Percentiles rank a stretch among this genome's conserved stretches.
Evolutionary conservation across 1,284 basidiomycete species (phyloP).

Genomic region (Sporisorium graminicola): DNA sequence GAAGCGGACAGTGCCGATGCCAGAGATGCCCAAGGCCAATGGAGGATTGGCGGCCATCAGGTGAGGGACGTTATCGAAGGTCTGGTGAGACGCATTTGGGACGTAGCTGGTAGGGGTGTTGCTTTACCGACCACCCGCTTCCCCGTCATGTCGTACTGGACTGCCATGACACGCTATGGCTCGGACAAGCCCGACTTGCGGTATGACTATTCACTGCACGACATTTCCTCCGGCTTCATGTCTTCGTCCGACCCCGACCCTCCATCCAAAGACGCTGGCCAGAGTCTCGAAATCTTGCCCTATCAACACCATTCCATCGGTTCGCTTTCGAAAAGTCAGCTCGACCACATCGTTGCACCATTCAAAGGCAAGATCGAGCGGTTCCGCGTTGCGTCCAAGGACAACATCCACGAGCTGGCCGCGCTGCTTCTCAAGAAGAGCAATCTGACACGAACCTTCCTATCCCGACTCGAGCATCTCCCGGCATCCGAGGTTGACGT

Average conservation of each 20-base stretch:
- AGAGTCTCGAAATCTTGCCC: slow-evolving; percentile 45
- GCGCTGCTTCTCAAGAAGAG: slow-evolving; percentile 59
- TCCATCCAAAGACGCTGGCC: background rate
- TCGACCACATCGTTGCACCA: slow-evolving; percentile 36
- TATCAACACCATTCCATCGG: slow-evolving; percentile 31
- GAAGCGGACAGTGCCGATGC: background rate
- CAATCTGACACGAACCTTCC: slow-evolving; percentile 30
- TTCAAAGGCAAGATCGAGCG: slow-evolving; percentile 53
- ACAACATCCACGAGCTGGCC: slow-evolving; percentile 51
- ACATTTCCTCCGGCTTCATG: slow-evolving; percentile 40
- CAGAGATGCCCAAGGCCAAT: slow-evolving; percentile 69
- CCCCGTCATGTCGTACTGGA: slow-evolving; percentile 58
- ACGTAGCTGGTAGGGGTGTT: slow-evolving; percentile 74
- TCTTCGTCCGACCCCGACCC: slow-evolving; percentile 6
- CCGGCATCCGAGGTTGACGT: slow-evolving; percentile 42
- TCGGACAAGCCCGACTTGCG: slow-evolving; percentile 95
- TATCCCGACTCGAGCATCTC: slow-evolving; percentile 20
- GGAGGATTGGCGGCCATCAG: slow-evolving; percentile 76
- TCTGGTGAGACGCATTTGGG: slow-evolving; percentile 76
- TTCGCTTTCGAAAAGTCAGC: slow-evolving; percentile 50
- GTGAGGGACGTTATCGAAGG: slow-evolving; percentile 60
- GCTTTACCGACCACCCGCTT: slow-evolving; percentile 70
- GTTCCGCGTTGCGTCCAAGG: slow-evolving; percentile 43
- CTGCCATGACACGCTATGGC: slow-evolving; percentile 75
- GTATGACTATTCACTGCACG: slow-evolving; percentile 75